A percentile compares a stretch with the other conserved stretches of the same genome.
Conservation (phyloP, 139 green algal genomes). For the Micromonas pusilla region DNA sequence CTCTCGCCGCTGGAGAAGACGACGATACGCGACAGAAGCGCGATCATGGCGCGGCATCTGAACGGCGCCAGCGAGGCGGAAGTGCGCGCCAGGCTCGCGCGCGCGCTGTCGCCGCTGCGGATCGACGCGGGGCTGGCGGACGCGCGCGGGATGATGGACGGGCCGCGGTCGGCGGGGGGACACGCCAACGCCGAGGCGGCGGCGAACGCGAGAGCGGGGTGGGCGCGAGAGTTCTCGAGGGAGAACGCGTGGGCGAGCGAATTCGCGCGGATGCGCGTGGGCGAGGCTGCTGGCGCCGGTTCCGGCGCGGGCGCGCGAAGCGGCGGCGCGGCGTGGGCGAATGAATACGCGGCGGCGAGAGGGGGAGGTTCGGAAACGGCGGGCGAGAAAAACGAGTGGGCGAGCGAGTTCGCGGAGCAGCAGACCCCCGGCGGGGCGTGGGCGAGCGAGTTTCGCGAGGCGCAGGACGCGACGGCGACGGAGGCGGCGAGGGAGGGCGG, state of each 20-base stretch:
- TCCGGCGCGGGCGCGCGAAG: not conserved
- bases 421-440: slow-evolving; percentile 20
- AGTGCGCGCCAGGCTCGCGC: not conserved
- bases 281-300: no score
- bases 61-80: not conserved
- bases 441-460: slow-evolving; percentile 44
- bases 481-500: no score
- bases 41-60: slow-evolving; percentile 4
- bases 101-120: not conserved
- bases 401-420: not conserved
- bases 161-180: not conserved
- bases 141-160: not conserved
- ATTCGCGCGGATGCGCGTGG: not conserved
- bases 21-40: not conserved
- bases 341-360: not conserved
- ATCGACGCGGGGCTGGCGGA: not conserved
- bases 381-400: not conserved
- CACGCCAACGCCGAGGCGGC: not conserved
- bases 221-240: not conserved
- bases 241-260: not conserved
- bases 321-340: not conserved
- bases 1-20: not conserved
- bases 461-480: slow-evolving; percentile 6
- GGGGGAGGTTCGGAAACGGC: not conserved
- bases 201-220: not conserved